Evolutionary conservation across 805 yeast species (phyloP), one percentile per base, ranked within the genome.

Genomic region (Hanseniaspora mollemarum): DNA sequence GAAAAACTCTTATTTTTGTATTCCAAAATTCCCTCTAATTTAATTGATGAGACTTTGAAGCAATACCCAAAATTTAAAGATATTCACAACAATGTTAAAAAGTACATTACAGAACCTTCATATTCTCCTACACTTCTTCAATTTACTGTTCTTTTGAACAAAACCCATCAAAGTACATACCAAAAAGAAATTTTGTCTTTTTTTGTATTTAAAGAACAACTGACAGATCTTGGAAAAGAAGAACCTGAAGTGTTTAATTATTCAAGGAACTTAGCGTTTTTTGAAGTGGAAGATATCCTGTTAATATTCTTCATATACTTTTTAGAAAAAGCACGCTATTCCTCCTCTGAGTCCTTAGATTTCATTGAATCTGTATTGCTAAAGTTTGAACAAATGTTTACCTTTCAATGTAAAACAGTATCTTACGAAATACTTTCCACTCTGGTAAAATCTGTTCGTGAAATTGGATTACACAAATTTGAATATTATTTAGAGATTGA

Each of bases 381-480:
- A 2, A 48, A 25, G 18, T 48, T 48, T 19, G 51, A 48, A n/a
- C 33, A 25, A 4, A 26, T n/a, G 13, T 36, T 48, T 19, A 18
- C 26, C 9, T 40, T 48, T 19, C 35, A 19, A 4, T 18, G 36
- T 21, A 48, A 40, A 26, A 24, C 43, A 15, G 51, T 48, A 5
- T 32, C 29, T n/a, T 22, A 18, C n/a, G 45, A 48, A 22, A 16
- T 33, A 7, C 35, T 40, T 9, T n/a, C 43, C 7, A 19, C 41
- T 9, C 32, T 48, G 21, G 13, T 33, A 9, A 48, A 43, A 26
- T 40, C 33, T 19, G 45, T 40, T 18, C 16, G 29, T 10, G 51
- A 48, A 26, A 21, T 48, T 40, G 51, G 45, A 3, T 36, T 48
- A 3, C 35, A 48, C 24, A 40, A 40, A 29, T 48, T 48, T 48